These are phyloP conservation scores for Giardia duodenalis DNA, from an alignment of 208 protist species.

Conservation along the genomic window DNA sequence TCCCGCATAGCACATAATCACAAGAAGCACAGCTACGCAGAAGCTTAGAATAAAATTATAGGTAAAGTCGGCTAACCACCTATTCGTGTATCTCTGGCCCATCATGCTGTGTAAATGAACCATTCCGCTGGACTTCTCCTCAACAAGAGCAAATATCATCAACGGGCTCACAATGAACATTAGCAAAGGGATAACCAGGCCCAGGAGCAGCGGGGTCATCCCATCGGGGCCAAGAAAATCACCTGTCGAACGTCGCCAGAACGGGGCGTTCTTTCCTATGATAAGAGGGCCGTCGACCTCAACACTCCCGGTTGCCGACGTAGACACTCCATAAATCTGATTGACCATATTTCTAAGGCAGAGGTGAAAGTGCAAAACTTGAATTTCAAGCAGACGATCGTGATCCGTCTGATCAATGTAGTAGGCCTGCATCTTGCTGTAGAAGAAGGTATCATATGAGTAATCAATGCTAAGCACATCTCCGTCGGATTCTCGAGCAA, in stretches of 20 bases:
- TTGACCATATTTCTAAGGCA: background rate
- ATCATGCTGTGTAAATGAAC: slow-evolving; percentile 3
- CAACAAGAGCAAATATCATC: background rate
- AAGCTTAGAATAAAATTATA: background rate
- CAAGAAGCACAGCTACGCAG: background rate
- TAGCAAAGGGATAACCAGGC: background rate
- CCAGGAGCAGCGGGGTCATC: background rate
- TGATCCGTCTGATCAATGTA: background rate
- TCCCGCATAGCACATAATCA: background rate
- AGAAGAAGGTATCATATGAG: background rate
- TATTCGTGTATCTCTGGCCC: background rate
- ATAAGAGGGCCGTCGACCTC: background rate
- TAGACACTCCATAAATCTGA: background rate
- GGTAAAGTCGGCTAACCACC: slow-evolving; percentile 5
- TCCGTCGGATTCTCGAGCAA: no score
- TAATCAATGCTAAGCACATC: background rate
- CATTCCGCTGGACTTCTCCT: slow-evolving; percentile 23
- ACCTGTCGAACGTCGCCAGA: background rate
- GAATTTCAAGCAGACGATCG: background rate
- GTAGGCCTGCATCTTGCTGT: background rate
- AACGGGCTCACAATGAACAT: slow-evolving; percentile 6
- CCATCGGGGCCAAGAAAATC: background rate
- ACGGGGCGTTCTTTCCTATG: background rate
- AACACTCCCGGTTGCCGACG: background rate
- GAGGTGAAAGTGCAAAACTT: background rate